Evolutionary conservation across 1,284 basidiomycete species (phyloP).

Genomic region (Fomitopsis palustris): DNA sequence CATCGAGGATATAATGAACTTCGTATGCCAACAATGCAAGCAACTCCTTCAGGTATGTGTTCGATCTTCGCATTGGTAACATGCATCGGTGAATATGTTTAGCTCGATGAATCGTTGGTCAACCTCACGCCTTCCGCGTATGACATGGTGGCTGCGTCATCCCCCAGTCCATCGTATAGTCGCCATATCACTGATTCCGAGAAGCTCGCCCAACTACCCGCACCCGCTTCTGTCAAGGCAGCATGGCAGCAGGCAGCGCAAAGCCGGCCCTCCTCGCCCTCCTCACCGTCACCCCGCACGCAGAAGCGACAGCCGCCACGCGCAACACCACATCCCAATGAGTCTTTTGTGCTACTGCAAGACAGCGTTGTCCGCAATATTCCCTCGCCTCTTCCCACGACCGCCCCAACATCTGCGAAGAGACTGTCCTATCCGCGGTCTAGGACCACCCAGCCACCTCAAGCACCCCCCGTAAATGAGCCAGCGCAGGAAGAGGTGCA

Average conservation of each 20-base stretch:
- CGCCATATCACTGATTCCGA: constrained; percentile 45
- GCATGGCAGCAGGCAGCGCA: constrained; percentile 57
- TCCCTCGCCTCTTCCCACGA: constrained; percentile 42
- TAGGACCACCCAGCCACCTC: constrained; percentile 19
- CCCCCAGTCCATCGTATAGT: constrained; percentile 44
- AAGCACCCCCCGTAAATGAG: constrained; percentile 13
- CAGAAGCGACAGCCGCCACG: constrained; percentile 57
- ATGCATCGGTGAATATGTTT: constrained; percentile 15
- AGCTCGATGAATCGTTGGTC: constrained; percentile 83
- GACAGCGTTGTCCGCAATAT: constrained; percentile 73
- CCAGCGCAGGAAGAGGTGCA: constrained; percentile 36
- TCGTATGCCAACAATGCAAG: constrained; percentile 83
- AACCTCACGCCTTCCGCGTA: constrained; percentile 83
- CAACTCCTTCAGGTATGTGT: constrained; percentile 72
- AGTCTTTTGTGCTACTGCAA: constrained; percentile 88
- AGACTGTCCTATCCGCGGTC: constrained; percentile 34
- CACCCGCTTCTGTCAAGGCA: constrained; percentile 53
- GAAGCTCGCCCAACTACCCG: constrained; percentile 53
- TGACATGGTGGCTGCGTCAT: constrained; percentile 76
- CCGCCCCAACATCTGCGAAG: constrained; percentile 32
- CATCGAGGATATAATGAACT: constrained; percentile 40
- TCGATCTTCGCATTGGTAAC: neutral
- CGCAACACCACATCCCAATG: constrained; percentile 55
- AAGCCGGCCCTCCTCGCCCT: constrained; percentile 28
- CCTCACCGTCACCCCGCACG: constrained; percentile 43